These are phyloP conservation scores for Candida palmyrensis DNA, from an alignment of 805 yeast species.

Conservation along the genomic window DNA sequence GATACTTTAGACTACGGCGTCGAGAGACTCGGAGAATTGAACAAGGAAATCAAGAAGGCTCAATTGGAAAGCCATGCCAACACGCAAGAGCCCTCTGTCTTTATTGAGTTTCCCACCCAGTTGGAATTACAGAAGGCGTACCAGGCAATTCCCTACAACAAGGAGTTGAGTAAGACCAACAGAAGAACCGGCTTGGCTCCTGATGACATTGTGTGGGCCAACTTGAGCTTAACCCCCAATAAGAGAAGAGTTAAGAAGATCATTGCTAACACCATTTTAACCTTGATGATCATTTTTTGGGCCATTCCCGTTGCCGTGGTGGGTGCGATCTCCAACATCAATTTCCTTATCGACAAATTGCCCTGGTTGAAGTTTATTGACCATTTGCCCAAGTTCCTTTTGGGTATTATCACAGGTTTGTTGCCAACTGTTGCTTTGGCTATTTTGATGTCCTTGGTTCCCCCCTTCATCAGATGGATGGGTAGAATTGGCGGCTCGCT, in stretches of 20 bases:
- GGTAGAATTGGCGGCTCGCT: conserved; percentile 73
- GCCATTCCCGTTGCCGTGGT: conserved; percentile 76
- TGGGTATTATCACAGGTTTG: conserved; percentile 65
- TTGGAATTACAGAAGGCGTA: conserved; percentile 84
- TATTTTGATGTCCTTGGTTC: conserved; percentile 60
- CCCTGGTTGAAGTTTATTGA: conserved; percentile 54
- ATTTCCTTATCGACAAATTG: conserved; percentile 49
- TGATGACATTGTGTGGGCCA: conserved; percentile 81
- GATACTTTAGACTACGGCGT: conserved; percentile 73
- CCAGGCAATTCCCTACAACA: conserved; percentile 67
- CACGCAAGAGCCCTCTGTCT: conserved; percentile 61
- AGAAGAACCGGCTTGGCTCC: conserved; percentile 66
- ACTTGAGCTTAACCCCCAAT: conserved; percentile 53
- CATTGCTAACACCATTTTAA: conserved; percentile 59
- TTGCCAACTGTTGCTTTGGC: conserved; percentile 66
- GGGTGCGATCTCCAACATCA: conserved; percentile 66
- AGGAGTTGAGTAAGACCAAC: conserved; percentile 41
- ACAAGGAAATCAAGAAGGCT: conserved; percentile 52
- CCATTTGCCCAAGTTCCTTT: conserved; percentile 45
- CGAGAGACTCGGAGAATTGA: conserved; percentile 63
- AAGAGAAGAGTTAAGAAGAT: conserved; percentile 53
- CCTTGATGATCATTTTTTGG: conserved; percentile 61
- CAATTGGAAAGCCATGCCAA: conserved; percentile 52
- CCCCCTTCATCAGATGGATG: conserved; percentile 58
- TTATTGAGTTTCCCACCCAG: conserved; percentile 78